A percentile compares a stretch with the other conserved stretches of the same genome.
phyloP scores from a whole-genome alignment of 192 early-diverging fungal genomes.

The Endogone sp. region DNA sequence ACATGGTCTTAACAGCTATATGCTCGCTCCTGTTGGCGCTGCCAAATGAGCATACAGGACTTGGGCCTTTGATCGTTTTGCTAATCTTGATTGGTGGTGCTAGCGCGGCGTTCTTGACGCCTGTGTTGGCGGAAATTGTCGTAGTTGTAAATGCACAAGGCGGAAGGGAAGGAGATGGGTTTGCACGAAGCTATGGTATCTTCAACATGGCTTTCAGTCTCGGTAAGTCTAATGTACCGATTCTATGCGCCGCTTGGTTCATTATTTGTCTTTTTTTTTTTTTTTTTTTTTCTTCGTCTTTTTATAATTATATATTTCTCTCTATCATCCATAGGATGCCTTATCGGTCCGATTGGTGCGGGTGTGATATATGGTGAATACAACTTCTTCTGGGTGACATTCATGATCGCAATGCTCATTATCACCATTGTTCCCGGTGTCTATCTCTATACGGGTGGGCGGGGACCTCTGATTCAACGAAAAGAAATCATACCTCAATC shows the following conservation, averaged over 20 bases:
- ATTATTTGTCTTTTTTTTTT: not conserved
- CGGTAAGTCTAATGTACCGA: constrained; percentile 6
- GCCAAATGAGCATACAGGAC: constrained; percentile 7
- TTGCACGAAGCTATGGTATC: constrained; percentile 35
- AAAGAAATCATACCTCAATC: too few relatives aligned
- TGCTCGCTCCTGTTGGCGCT: constrained; percentile 22
- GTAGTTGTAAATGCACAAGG: constrained; percentile 29
- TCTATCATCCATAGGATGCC: not conserved
- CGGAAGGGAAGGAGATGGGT: constrained; percentile 31
- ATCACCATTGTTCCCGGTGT: constrained; percentile 17
- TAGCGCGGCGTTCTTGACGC: constrained; percentile 30
- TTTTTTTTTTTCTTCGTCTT: not conserved
- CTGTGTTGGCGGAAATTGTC: constrained; percentile 40
- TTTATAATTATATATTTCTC: not conserved
- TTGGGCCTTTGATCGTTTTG: constrained; percentile 24
- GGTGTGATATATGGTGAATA: constrained; percentile 19
- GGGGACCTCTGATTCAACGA: too few relatives aligned
- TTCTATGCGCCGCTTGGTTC: too few relatives aligned
- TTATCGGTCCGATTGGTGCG: constrained; percentile 18
- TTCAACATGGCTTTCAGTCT: constrained; percentile 41
- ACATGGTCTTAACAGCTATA: constrained; percentile 12
- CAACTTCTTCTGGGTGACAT: constrained; percentile 29
- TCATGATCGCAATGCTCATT: constrained; percentile 7
- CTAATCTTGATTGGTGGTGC: constrained; percentile 28
- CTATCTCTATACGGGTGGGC: not conserved